Conservation (phyloP, 192 early-diverging fungal species). For the Kickxella alabastrina region DNA sequence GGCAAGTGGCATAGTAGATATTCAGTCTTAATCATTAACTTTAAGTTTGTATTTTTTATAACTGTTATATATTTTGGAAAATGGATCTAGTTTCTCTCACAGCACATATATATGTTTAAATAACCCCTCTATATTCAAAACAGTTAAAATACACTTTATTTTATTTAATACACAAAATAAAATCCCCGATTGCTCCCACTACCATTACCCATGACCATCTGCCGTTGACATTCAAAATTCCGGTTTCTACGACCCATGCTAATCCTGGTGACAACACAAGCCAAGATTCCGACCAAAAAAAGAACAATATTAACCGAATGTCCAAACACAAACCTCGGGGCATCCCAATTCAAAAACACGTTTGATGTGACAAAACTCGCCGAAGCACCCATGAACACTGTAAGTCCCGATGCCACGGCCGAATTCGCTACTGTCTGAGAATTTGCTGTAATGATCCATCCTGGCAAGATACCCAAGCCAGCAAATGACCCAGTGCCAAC, state of each 20-base stretch:
- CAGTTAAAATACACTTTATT: neutral
- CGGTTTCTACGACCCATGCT: conserved; percentile 44
- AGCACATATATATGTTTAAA: too few species aligned
- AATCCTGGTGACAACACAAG: conserved; percentile 18
- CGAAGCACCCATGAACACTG: conserved; percentile 36
- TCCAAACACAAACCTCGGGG: conserved; percentile 38
- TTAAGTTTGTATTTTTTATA: too few species aligned
- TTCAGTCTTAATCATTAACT: too few species aligned
- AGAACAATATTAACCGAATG: conserved; percentile 32
- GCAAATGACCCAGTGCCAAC: conserved; percentile 32
- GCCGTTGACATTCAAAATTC: too few species aligned
- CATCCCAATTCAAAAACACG: conserved; percentile 45
- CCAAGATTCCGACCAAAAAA: conserved; percentile 13
- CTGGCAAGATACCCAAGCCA: conserved; percentile 29
- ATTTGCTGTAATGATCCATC: conserved; percentile 38
- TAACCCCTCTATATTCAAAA: neutral
- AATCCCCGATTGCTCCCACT: neutral
- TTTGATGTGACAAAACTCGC: conserved; percentile 33
- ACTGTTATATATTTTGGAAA: neutral
- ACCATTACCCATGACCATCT: too few species aligned
- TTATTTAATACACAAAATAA: conserved; percentile 2
- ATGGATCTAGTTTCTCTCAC: too few species aligned
- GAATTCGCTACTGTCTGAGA: conserved; percentile 34
- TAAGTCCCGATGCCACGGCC: conserved; percentile 32
- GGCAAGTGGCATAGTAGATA: too few species aligned